Base-by-base conservation (phyloP, 2,329 filamentous ascomycete genomes). In the Myriosclerotinia curreyana region DNA sequence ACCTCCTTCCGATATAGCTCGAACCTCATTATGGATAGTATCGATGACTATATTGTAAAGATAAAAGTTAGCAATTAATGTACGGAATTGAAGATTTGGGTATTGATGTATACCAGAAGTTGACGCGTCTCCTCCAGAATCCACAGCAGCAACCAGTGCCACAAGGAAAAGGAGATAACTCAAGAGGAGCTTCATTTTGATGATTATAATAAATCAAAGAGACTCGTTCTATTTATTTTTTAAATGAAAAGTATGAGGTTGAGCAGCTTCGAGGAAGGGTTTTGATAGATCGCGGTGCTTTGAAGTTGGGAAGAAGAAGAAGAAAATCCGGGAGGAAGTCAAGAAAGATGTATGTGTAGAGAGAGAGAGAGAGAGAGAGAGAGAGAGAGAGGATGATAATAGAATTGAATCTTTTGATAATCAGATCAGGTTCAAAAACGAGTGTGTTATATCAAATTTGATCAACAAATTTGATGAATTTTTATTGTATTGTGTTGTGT, bases 131-230 rank as follows among this genome's bases (percentile, higher is more conserved):
- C 38, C 50, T 31, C 28, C 28, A 53, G 49, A 44, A n/a, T 51
- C 31, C 5, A 31, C 52, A 8, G 31, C 51, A 22, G 25, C 60
- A 48, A 28, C 51, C 40, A 56, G 31, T n/a, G 51, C 34, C 34
- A 36, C 17, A 22, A 31, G 12, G 6, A 38, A 40, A 22, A 42
- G 31, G 5, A 36, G n/a, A 56, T 49, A 38, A 49, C 60, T 54
- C 17, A 56, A 56, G 22, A 56, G 25, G 22, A 56, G 31, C 38
- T 62, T 62, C 60, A 62, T 62, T 49, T 15, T 56, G 51, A 56
- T 53, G 38, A 28, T 34, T 48, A 25, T 25, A 46, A 46, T 17
- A 14, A 59, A 20, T 38, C 31, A 2, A 46, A 25, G 44, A 25
- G 14, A 38, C 2, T 25, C 48, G 20, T 46, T 58, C 54, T 14